Base-by-base conservation (phyloP, 352 stramenopile genomes). In the Aphanomyces stellatus region DNA sequence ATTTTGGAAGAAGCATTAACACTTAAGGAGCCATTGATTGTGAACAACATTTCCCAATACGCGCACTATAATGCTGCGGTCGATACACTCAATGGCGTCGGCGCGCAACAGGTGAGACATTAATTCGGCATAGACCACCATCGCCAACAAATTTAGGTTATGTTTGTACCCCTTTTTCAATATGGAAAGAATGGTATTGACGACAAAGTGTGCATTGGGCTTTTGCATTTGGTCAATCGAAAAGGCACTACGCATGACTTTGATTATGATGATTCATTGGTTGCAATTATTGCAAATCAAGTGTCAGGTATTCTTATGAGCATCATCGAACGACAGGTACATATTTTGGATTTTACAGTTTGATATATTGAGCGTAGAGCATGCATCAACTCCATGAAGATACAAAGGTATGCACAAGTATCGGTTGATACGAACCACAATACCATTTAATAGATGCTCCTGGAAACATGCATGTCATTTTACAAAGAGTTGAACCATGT, bases 401-500 rank as follows among this genome's bases (percentile, higher is more conserved):
- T 65, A 88, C 82, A 22, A 75, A 67, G 3, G 61, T 78, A 49
- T n/a, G 55, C 2, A 49, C 22, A n/a, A 37, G 24, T 8, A 31
- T n/a, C n/a, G n/a, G n/a, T n/a, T n/a, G n/a, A n/a, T n/a, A n/a
- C n/a, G n/a, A n/a, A n/a, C n/a, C n/a, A n/a, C n/a, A n/a, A n/a
- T n/a, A n/a, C n/a, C n/a, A n/a, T n/a, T n/a, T n/a, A n/a, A n/a
- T 72, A 67, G 5, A 53, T 79, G 48, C 55, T 91, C 5, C 61
- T 91, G 11, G 82, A 91, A 51, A 87, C 79, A 17, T 88, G 81
- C 19, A 84, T 90, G 75, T 78, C 76, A 11, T 88, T 91, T 57
- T 90, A 90, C 70, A 88, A 88, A 66, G 82, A 91, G 69, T 87
- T 89, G 79, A 88, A 79, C 48, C 79, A 80, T 30, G 69, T 91